Conservation (phyloP, 1,139 yeast genomes). For the Yamadazyma pseudoaaseri region DNA sequence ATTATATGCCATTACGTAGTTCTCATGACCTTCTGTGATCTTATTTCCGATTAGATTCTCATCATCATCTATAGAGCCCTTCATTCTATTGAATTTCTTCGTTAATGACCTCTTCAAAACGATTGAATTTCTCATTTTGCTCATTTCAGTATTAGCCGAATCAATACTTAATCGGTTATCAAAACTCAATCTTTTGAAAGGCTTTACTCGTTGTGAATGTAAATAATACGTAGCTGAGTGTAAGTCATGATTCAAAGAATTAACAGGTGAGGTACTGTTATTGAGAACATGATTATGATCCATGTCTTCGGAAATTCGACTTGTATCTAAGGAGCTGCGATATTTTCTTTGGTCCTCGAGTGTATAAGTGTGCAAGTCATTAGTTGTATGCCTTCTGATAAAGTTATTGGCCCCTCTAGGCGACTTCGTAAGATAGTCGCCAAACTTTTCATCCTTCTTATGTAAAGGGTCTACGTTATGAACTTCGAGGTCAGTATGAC, state of each 20-base stretch:
- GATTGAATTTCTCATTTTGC: constrained; percentile 42
- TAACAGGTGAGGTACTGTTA: neutral
- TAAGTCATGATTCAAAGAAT: neutral
- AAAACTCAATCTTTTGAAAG: constrained; percentile 7
- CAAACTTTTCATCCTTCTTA: neutral
- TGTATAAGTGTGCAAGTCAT: constrained; percentile 13
- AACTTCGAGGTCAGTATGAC: neutral
- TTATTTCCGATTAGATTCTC: constrained; percentile 74
- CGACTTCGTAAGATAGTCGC: neutral
- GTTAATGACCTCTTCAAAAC: constrained; percentile 37
- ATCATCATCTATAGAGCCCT: constrained; percentile 53
- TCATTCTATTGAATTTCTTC: constrained; percentile 27
- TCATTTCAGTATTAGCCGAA: constrained; percentile 30
- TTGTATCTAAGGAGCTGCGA: neutral
- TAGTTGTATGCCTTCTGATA: constrained; percentile 16
- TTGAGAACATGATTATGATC: neutral
- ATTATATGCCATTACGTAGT: constrained; percentile 91
- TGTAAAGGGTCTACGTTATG: constrained; percentile 10
- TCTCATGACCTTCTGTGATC: constrained; percentile 89
- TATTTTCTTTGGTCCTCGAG: constrained; percentile 4
- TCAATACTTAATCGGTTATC: constrained; percentile 11
- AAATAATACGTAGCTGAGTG: neutral
- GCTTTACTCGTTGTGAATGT: constrained; percentile 4
- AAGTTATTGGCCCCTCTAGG: neutral
- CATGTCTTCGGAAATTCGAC: neutral